These are phyloP conservation scores for Aspergillus carlsbadensis DNA, from an alignment of 495 filamentous ascomycete genomes.

Conservation along the genomic window DNA sequence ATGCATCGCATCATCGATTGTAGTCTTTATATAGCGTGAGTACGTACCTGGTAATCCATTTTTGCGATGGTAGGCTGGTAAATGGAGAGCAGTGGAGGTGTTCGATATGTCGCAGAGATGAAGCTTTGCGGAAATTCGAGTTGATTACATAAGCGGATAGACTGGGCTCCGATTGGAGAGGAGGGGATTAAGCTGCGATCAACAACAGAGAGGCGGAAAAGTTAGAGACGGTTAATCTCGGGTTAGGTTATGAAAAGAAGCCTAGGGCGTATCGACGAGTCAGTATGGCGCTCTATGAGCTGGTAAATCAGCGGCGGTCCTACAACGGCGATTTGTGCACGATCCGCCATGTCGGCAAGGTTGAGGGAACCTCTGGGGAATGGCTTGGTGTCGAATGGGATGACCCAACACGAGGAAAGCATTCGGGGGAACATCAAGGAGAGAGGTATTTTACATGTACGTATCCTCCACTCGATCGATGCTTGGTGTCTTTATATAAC, in stretches of 20 bases:
- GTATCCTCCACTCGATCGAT: background rate
- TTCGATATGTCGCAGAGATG: conserved; percentile 13
- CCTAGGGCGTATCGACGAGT: background rate
- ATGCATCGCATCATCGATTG: background rate
- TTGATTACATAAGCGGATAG: conserved; percentile 29
- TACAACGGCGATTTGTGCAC: conserved; percentile 76
- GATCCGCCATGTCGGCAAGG: conserved; percentile 75
- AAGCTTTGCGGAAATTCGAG: conserved; percentile 16
- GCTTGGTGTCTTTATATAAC: background rate
- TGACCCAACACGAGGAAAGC: conserved; percentile 79
- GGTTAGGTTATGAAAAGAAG: background rate
- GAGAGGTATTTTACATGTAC: conserved; percentile 82
- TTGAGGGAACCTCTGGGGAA: conserved; percentile 71
- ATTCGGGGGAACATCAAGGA: conserved; percentile 79
- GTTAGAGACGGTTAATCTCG: background rate
- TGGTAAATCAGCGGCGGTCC: conserved; percentile 71
- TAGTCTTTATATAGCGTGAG: background rate
- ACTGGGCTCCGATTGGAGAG: conserved; percentile 19
- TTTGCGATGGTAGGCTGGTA: conserved; percentile 1
- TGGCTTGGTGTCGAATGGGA: conserved; percentile 99
- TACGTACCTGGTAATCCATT: conserved; percentile 63
- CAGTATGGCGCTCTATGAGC: conserved; percentile 32
- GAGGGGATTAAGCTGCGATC: background rate
- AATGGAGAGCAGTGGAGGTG: conserved; percentile 3
- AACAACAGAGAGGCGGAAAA: background rate